Percentiles rank a stretch among this genome's conserved stretches.
phyloP scores from a whole-genome alignment of 805 yeast species.

The Wickerhamiella qilinensis region DNA sequence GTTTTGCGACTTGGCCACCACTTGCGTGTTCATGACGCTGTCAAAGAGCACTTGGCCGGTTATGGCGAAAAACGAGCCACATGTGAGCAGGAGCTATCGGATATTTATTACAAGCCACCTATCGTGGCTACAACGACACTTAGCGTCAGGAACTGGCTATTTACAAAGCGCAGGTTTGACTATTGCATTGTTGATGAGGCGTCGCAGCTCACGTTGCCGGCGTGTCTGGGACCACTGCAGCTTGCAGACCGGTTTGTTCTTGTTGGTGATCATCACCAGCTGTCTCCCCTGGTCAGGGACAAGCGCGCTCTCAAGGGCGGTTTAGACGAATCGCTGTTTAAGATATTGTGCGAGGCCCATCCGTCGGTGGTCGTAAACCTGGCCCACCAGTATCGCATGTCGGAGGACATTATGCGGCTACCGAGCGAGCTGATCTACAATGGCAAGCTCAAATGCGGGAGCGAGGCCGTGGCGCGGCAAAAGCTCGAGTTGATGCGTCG shows the following conservation, averaged over 20 bases:
- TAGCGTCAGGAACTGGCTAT: conserved; percentile 50
- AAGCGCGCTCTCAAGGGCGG: conserved; percentile 50
- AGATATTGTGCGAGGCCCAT: conserved; percentile 49
- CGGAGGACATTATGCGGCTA: conserved; percentile 68
- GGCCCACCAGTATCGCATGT: conserved; percentile 82
- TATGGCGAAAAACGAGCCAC: conserved; percentile 4
- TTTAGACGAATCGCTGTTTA: conserved; percentile 62
- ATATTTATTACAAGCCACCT: conserved; percentile 36
- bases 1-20: conserved; percentile 53
- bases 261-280: conserved; percentile 93
- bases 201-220: conserved; percentile 84
- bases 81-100: conserved; percentile 30
- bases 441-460: conserved; percentile 64
- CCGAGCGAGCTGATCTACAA: conserved; percentile 69
- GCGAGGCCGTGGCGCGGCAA: conserved; percentile 45
- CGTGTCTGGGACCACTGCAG: conserved; percentile 75
- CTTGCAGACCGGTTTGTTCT: conserved; percentile 64
- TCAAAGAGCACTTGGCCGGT: conserved; percentile 35
- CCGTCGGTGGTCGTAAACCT: conserved; percentile 67
- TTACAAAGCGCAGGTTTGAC: conserved; percentile 51
- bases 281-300: conserved; percentile 73
- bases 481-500: conserved; percentile 33
- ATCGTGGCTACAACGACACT: conserved; percentile 85
- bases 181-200: conserved; percentile 95
- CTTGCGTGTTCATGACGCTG: conserved; percentile 44